phyloP scores from a whole-genome alignment of 306 rosid species.

The Parietaria judaica region DNA sequence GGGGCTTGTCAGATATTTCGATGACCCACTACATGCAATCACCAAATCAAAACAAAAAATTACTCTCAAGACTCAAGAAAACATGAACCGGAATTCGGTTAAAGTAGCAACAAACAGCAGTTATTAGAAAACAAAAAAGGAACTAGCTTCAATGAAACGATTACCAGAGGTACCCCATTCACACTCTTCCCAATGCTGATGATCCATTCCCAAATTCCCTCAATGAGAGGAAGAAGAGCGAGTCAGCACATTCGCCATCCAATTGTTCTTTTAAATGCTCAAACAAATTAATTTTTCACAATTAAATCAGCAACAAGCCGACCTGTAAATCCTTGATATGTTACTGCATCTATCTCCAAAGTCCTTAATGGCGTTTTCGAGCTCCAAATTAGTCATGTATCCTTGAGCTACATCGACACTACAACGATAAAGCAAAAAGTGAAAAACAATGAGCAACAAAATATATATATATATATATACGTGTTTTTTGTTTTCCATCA shows the following conservation, averaged over 20 bases:
- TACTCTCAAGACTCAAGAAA: slow-evolving; percentile 8
- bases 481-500: slow-evolving; percentile 6
- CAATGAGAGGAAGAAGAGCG: slow-evolving; percentile 49
- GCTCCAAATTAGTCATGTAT: slow-evolving; percentile 77
- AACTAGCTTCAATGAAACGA: slow-evolving; percentile 23
- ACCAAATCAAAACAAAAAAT: slow-evolving; percentile 7
- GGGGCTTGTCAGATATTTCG: slow-evolving; percentile 95
- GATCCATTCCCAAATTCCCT: slow-evolving; percentile 56
- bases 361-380: slow-evolving; percentile 53
- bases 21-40: slow-evolving; percentile 66
- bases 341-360: slow-evolving; percentile 62
- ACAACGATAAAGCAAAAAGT: slow-evolving; percentile 5
- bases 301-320: background rate
- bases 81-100: background rate
- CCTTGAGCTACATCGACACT: slow-evolving; percentile 46
- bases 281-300: no score
- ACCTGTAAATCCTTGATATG: slow-evolving; percentile 90
- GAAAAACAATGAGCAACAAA: slow-evolving; percentile 4
- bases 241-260: slow-evolving; percentile 34
- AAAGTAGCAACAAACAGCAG: background rate
- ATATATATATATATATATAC: background rate
- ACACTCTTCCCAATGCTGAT: slow-evolving; percentile 91
- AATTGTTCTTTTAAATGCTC: background rate
- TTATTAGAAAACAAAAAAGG: background rate
- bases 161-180: slow-evolving; percentile 87